These are phyloP conservation scores for Solanum etuberosum DNA, from an alignment of 257 asterid genomes.

Conservation along the genomic window DNA sequence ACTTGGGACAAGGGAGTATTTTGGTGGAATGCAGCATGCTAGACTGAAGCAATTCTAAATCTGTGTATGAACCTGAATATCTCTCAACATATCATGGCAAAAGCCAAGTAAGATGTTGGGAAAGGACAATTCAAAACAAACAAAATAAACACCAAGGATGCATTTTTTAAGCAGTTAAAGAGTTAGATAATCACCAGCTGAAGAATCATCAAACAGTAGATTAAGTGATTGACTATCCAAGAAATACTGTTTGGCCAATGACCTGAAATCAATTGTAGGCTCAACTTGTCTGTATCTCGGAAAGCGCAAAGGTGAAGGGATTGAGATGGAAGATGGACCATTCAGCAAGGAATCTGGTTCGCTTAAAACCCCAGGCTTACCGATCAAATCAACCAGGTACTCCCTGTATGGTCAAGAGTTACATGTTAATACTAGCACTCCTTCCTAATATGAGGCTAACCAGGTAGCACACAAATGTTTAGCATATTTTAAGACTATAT, in stretches of 20 bases:
- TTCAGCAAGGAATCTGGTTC: conserved; percentile 92
- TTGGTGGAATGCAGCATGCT: background rate
- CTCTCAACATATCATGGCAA: background rate
- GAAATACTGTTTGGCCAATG: conserved; percentile 85
- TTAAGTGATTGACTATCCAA: conserved; percentile 68
- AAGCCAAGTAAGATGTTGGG: background rate
- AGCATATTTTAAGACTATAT: background rate
- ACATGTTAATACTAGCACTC: background rate
- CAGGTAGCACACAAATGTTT: background rate
- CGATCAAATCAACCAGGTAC: conserved; percentile 73
- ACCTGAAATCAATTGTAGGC: conserved; percentile 59
- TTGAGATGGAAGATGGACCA: conserved; percentile 87
- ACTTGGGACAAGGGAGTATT: background rate
- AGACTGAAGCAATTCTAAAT: background rate
- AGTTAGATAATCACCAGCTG: conserved; percentile 50
- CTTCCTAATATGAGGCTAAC: background rate
- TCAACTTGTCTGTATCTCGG: conserved; percentile 71
- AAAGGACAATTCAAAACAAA: background rate
- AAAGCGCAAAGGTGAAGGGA: conserved; percentile 83
- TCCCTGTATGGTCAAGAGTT: conserved; percentile 53
- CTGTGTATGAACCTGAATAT: background rate
- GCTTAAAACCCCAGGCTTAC: conserved; percentile 64
- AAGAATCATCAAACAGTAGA: conserved; percentile 56
- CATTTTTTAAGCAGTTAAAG: background rate
- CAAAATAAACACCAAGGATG: background rate